Conservation (phyloP, 192 early-diverging fungal genomes). For the Dissophora globulifera region DNA sequence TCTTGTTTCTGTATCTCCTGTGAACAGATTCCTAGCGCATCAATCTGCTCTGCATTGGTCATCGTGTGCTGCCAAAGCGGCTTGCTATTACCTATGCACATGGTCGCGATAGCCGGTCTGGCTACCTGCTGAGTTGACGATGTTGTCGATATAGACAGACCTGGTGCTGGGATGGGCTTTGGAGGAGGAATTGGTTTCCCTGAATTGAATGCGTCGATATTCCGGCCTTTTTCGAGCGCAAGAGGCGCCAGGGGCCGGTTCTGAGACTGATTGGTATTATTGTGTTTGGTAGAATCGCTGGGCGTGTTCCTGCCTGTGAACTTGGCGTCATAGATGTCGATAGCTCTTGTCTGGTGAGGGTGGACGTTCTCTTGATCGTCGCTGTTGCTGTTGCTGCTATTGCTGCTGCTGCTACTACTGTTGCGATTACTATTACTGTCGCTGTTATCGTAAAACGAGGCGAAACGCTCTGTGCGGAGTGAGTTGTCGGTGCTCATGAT, state of each 20-base stretch:
- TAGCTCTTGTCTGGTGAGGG: slow-evolving; percentile 3
- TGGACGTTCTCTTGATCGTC: slow-evolving; percentile 4
- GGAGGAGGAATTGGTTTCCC: background rate
- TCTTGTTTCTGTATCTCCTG: slow-evolving; percentile 49
- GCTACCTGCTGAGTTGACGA: background rate
- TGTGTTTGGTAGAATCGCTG: slow-evolving; percentile 4
- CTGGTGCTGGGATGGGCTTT: background rate
- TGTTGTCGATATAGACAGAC: background rate
- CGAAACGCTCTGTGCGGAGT: slow-evolving; percentile 22
- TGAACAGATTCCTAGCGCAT: slow-evolving; percentile 9
- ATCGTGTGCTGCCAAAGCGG: slow-evolving; percentile 43
- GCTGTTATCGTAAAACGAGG: slow-evolving; percentile 23
- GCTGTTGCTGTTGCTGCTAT: too few species aligned
- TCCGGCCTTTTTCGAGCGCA: too few species aligned
- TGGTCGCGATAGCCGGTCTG: background rate
- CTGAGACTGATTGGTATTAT: slow-evolving; percentile 23
- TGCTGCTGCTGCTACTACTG: too few species aligned
- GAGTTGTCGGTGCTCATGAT: slow-evolving; percentile 9
- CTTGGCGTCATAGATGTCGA: slow-evolving; percentile 1
- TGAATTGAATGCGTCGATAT: background rate
- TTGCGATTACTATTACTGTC: too few species aligned
- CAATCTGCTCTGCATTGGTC: slow-evolving; percentile 38
- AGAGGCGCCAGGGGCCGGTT: background rate
- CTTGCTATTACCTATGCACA: slow-evolving; percentile 9
- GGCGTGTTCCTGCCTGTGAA: slow-evolving; percentile 7